Evolutionary conservation across 2,329 filamentous ascomycete species (phyloP), one percentile per base, ranked within the genome.

Genomic region (Clonostachys byssicola): DNA sequence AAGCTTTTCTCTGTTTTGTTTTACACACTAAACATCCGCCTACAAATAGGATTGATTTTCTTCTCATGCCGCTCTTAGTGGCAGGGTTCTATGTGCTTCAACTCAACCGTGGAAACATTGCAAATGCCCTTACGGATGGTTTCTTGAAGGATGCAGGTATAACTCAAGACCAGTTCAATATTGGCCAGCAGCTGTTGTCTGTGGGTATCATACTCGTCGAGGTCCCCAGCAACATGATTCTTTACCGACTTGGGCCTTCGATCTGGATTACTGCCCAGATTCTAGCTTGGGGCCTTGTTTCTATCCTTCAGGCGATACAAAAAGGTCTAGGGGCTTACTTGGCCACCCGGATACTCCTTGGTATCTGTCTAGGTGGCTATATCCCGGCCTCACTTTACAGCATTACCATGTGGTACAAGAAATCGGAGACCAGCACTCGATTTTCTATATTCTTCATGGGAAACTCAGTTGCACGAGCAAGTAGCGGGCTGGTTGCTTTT

Each of bases 231-330:
- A 57, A 57, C 49, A 50, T 57, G 48, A 48, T 57, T 13, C 48
- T 57, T 10, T 53, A 55, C 42, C 47, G 51, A n/a, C 41, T 53
- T 30, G 51, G 52, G 6, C 52, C 77, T 2, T 70, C 70, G 14
- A 69, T 69, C 43, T 81, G 77, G 77, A 61, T 81, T 1, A 73
- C 75, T 0, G 38, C 49, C 2, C 56, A 55, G 42, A 30, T 30
- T 9, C 23, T 30, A 30, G 23, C 23, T 9, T 30, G 23, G 8
- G 23, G 23, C 8, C 23, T 59, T 80, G 14, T 75, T 80, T 51
- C 65, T 75, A 36, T 80, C 72, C 48, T 80, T 53, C 77, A 81
- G 54, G 69, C 74, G 5, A 80, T 77, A 54, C 66, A 75, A 44
- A 63, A 62, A 20, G 69, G 62, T 34, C 74, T 75, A 40, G 65